These are phyloP conservation scores for Paramecium sexaurelia DNA, from an alignment of 73 alveolate genomes.

Conservation along the genomic window DNA sequence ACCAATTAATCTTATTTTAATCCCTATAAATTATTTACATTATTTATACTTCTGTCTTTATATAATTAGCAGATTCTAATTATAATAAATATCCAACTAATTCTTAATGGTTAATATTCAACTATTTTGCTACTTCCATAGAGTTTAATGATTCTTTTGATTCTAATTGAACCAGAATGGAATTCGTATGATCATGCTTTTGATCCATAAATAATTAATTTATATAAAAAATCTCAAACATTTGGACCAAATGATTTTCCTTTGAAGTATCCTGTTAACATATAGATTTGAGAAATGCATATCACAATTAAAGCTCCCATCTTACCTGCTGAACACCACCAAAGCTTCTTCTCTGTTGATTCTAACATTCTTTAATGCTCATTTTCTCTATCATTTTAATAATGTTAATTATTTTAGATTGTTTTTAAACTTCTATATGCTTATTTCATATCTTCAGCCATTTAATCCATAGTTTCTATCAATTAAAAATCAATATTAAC, in stretches of 20 bases:
- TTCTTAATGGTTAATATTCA: slow-evolving; percentile 1
- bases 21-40: background rate
- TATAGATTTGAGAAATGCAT: slow-evolving; percentile 32
- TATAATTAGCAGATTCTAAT: slow-evolving; percentile 20
- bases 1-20: background rate
- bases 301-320: slow-evolving; percentile 44
- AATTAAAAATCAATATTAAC: background rate
- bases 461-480: slow-evolving; percentile 45
- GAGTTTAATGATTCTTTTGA: background rate
- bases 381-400: slow-evolving; percentile 48
- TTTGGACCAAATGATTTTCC: slow-evolving; percentile 31
- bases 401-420: slow-evolving; percentile 26
- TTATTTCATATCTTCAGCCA: slow-evolving; percentile 50
- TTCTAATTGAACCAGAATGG: background rate
- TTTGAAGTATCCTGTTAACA: slow-evolving; percentile 52
- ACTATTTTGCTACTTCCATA: background rate
- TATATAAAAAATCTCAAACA: background rate
- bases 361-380: slow-evolving; percentile 56
- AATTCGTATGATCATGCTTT: background rate
- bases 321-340: slow-evolving; percentile 57
- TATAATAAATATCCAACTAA: slow-evolving; percentile 46
- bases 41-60: slow-evolving; percentile 35
- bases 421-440: slow-evolving; percentile 20
- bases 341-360: slow-evolving; percentile 40
- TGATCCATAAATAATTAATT: slow-evolving; percentile 10